Evolutionary conservation across 2,329 filamentous ascomycete species (phyloP), one percentile per base, ranked within the genome.

Genomic region (Hypocreales sp.): DNA sequence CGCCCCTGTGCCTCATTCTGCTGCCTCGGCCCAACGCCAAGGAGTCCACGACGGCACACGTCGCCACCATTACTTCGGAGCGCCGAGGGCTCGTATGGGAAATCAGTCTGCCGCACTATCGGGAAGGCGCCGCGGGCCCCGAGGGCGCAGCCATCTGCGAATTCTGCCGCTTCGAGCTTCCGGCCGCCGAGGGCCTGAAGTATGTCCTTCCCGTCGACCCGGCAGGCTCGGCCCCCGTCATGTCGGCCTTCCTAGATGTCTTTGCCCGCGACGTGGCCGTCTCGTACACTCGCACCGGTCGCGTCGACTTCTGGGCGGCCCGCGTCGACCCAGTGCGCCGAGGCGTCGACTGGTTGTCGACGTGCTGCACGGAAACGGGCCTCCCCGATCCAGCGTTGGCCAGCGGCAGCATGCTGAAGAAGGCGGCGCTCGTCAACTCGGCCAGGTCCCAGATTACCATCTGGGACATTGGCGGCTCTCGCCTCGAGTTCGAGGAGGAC

Each of bases 181-280:
- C 72, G 1, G 59, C 59, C 12, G 54, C 58, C 0, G 63, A 71
- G n/a, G 63, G 67, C 26, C 48, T 78, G 24, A 63, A 68, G 10
- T 74, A 74, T 36, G 63, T 92, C 12, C 58, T 92, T 8, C 81
- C 84, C 0, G 82, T 92, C 25, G 86, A 93, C 42, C 83, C 84
- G 27, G 84, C 83, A 2, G 86, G 84, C 2, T 73, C 78, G 8
- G 60, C 67, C 21, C 69, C 75, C 2, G 63, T 75, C 4, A 68
- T 73, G 8, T 80, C 81, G 4, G 80, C 78, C 1, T 92, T 84
- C 35, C 64, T 92, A 18, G 84, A 93, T 48, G 70, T 81, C 0
- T 92, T 93, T 47, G 79, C 83, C 8, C 72, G 77, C 21, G 84
- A 93, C 44, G 72, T 92, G 26, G 83, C 82, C 9, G 72, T 92